Conservation (phyloP, 208 protist species). For the Tetramitus jugosus region DNA sequence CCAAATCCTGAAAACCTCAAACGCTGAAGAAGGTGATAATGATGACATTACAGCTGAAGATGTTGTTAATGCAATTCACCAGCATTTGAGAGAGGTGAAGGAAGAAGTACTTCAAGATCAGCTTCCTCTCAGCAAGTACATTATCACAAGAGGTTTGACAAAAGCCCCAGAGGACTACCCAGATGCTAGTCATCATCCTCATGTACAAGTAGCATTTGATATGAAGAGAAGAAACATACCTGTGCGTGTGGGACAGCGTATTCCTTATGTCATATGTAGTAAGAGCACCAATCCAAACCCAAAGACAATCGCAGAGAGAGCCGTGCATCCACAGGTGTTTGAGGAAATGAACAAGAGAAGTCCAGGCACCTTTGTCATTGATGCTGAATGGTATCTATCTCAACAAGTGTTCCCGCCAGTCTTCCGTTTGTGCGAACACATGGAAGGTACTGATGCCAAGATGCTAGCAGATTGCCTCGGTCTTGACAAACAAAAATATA, state of each 20-base stretch:
- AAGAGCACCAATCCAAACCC: background rate
- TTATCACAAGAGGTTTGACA: conserved; percentile 94
- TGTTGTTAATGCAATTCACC: conserved; percentile 64
- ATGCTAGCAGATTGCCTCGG: conserved; percentile 6
- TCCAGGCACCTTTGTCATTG: conserved; percentile 49
- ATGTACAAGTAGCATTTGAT: conserved; percentile 56
- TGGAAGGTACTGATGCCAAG: conserved; percentile 31
- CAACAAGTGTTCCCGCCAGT: conserved; percentile 86
- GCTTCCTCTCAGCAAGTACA: conserved; percentile 45
- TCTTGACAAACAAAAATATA: too few species aligned
- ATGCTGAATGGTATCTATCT: conserved; percentile 83
- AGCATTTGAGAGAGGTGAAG: conserved; percentile 70
- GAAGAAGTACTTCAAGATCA: conserved; percentile 69
- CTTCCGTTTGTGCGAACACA: conserved; percentile 79
- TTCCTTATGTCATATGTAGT: conserved; percentile 66
- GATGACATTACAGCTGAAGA: conserved; percentile 67
- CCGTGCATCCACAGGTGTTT: background rate
- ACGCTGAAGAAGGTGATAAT: background rate
- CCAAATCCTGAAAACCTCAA: conserved; percentile 83
- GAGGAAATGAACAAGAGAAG: background rate
- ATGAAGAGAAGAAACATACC: conserved; percentile 37
- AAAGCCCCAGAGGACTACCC: conserved; percentile 89
- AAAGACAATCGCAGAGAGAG: background rate
- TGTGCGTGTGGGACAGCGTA: conserved; percentile 46
- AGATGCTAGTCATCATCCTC: conserved; percentile 76